These are phyloP conservation scores for Daedaleopsis nitida DNA, from an alignment of 768 basidiomycete species.

Conservation along the genomic window DNA sequence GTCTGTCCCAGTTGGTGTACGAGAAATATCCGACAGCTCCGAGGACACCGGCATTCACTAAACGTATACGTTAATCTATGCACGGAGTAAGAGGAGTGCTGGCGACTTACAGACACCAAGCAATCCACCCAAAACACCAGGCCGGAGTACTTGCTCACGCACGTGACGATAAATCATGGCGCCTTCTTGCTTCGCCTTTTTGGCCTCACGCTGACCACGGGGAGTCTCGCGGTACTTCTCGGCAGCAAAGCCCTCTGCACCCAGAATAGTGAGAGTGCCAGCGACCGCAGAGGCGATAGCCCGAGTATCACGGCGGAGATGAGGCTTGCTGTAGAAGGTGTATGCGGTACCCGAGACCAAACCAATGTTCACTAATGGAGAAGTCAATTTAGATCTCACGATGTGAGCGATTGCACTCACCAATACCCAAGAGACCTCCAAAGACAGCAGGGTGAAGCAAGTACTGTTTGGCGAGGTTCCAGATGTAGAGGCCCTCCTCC, in stretches of 20 bases:
- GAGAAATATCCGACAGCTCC: slow-evolving; percentile 63
- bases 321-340: slow-evolving; percentile 61
- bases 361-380: slow-evolving; percentile 66
- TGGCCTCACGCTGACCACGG: slow-evolving; percentile 57
- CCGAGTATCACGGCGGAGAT: slow-evolving; percentile 58
- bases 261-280: slow-evolving; percentile 56
- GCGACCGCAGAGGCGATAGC: slow-evolving; percentile 55
- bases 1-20: slow-evolving; percentile 66
- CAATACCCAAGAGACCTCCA: slow-evolving; percentile 70
- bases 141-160: slow-evolving; percentile 59
- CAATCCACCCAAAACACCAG: slow-evolving; percentile 66
- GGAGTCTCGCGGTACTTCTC: slow-evolving; percentile 63
- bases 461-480: slow-evolving; percentile 51
- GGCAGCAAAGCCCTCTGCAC: slow-evolving; percentile 62
- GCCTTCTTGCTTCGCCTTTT: slow-evolving; percentile 59
- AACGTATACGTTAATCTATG: background rate
- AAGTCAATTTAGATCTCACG: background rate
- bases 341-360: slow-evolving; percentile 63
- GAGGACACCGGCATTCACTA: slow-evolving; percentile 66
- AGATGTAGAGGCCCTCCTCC: slow-evolving; percentile 55
- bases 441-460: slow-evolving; percentile 68
- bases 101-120: slow-evolving; percentile 55
- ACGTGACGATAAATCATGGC: slow-evolving; percentile 53
- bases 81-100: background rate
- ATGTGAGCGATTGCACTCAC: slow-evolving; percentile 40